Evolutionary conservation across 148 eudicot species (phyloP).

Genomic region (Camellia japonica): DNA sequence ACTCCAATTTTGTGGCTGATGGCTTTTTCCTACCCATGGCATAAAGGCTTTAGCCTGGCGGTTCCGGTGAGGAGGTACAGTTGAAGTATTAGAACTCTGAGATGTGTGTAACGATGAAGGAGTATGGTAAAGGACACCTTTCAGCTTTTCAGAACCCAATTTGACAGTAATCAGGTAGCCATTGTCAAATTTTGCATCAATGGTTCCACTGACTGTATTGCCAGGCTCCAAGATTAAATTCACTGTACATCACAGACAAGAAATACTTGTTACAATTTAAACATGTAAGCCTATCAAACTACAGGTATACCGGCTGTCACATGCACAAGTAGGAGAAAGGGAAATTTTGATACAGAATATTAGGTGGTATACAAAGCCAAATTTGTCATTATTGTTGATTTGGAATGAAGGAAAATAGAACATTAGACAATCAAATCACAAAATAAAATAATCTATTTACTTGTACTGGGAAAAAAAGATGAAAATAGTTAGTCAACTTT

Average conservation of each 20-base stretch:
- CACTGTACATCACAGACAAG: constrained; percentile 39
- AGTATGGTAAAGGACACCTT: constrained; percentile 74
- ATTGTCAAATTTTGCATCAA: constrained; percentile 68
- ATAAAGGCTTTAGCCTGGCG: no score
- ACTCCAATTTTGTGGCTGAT: constrained; percentile 51
- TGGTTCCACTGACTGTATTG: constrained; percentile 53
- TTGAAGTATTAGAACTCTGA: constrained; percentile 31
- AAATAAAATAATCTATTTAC: background rate
- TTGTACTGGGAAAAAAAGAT: background rate
- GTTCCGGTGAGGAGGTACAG: constrained; percentile 27
- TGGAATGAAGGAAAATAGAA: background rate
- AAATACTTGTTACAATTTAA: background rate
- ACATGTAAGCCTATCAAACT: background rate
- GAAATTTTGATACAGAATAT: background rate
- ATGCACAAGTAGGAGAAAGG: constrained; percentile 9
- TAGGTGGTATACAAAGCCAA: background rate
- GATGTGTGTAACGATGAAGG: constrained; percentile 28
- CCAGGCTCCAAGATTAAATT: constrained; percentile 46
- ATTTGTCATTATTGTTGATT: background rate
- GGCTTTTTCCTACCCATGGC: constrained; percentile 16
- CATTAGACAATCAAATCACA: background rate
- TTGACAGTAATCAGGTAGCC: constrained; percentile 70
- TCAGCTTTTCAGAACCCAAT: constrained; percentile 60
- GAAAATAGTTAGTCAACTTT: background rate
- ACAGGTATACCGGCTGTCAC: background rate